Base-by-base conservation (phyloP, 139 green algal species). In the Ettlia oleoabundans region DNA sequence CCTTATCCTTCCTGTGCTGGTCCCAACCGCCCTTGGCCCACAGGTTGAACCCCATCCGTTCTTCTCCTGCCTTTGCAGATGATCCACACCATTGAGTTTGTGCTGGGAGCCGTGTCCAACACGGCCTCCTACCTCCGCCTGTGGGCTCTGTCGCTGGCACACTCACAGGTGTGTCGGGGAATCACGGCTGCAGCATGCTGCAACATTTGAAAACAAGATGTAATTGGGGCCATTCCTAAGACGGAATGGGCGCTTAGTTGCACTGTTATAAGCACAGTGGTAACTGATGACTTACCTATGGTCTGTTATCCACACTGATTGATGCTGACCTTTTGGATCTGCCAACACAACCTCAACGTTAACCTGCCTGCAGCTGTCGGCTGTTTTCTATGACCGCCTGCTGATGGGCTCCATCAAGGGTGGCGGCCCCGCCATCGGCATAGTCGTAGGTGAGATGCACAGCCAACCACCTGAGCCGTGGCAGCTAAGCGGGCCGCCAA, bases 31-130 rank as follows among this genome's bases (percentile, higher is more conserved):
- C 58, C 47, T 58, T 58, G 47, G 47, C 47, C 47, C 47, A 10
- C 6, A n/a, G n/a, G n/a, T n/a, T n/a, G n/a, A n/a, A n/a, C n/a
- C n/a, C n/a, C n/a, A n/a, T n/a, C n/a, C 96, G 69, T 82, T 21
- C 68, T 52, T 2, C 38, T 43, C 32, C 32, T 5, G 18, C 13
- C 18, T 47, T 21, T 26, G n/a, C 91, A 96, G 86, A 95, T 95
- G 89, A 97, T 99, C 86, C 97, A 99, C 91, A 98, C 97, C 22
- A 99, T 99, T 43, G 97, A 99, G 92, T 99, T 99, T 86, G 96
- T 99, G 76, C 92, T 99, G 83, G 97, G 97, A 8, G 96, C 97
- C 30, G 94, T 99, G n/a, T 98, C 92, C 82, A 99, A 99, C 92
- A 99, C 97, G 9, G 97, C 97, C 33, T 97, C 90, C n/a, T 99